phyloP scores from a whole-genome alignment of 2,329 filamentous ascomycete genomes.

The Fusarium sp. region DNA sequence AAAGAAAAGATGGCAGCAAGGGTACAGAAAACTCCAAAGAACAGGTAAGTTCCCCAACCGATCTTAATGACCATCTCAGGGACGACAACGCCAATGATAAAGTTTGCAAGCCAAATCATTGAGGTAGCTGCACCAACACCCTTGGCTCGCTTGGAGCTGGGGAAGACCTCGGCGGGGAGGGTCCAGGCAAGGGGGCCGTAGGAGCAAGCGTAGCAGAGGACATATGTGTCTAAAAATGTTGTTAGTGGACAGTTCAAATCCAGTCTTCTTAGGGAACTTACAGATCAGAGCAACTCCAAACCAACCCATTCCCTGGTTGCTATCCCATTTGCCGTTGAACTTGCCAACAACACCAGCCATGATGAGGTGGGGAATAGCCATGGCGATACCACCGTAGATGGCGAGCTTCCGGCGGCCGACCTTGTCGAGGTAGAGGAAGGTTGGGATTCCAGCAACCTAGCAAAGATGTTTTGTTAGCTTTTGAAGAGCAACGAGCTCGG shows the following conservation, averaged over 20 bases:
- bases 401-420: conserved; percentile 45
- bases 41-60: conserved; percentile 61
- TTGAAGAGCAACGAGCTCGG: too few species aligned
- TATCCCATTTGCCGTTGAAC: conserved; percentile 27
- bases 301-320: conserved; percentile 28
- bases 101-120: conserved; percentile 51
- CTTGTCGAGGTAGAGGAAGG: conserved; percentile 46
- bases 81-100: conserved; percentile 61
- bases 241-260: neutral
- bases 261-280: neutral
- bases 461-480: too few species aligned
- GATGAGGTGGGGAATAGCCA: conserved; percentile 32
- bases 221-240: conserved; percentile 11
- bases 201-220: conserved; percentile 46
- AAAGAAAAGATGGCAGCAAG: conserved; percentile 55
- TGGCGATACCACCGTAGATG: conserved; percentile 33
- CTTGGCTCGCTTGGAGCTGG: conserved; percentile 49
- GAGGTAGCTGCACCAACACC: conserved; percentile 50
- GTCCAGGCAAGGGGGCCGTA: conserved; percentile 52
- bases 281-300: conserved; percentile 31
- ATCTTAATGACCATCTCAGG: conserved; percentile 65
- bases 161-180: conserved; percentile 52
- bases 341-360: conserved; percentile 32
- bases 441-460: conserved; percentile 38
- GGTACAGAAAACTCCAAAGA: conserved; percentile 65